phyloP scores from a whole-genome alignment of 441 rosid species.

The Gossypium aridum region DNA sequence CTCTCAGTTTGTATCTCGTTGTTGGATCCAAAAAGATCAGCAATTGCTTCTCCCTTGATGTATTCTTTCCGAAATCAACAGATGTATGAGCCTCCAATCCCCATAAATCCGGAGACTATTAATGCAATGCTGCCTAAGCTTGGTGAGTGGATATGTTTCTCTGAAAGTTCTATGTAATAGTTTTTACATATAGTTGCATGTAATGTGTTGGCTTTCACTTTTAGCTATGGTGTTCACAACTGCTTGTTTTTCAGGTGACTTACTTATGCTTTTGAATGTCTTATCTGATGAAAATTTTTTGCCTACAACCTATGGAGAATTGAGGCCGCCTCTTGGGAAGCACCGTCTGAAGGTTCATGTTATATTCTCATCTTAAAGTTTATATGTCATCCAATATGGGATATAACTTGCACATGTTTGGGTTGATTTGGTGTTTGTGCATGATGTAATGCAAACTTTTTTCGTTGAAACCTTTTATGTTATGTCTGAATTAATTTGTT shows the following conservation, averaged over 20 bases:
- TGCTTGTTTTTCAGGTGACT: conserved; percentile 48
- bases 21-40: conserved; percentile 88
- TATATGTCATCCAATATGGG: neutral
- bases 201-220: neutral
- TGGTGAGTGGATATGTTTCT: conserved; percentile 38
- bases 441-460: neutral
- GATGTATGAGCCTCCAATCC: conserved; percentile 69
- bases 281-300: conserved; percentile 71
- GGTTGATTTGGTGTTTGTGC: neutral
- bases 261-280: conserved; percentile 64
- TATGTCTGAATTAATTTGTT: conserved; percentile 3
- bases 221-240: conserved; percentile 10
- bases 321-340: conserved; percentile 96
- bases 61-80: conserved; percentile 84
- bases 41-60: conserved; percentile 59
- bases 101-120: conserved; percentile 79
- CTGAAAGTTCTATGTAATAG: neutral
- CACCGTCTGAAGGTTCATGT: conserved; percentile 87
- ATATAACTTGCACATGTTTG: neutral
- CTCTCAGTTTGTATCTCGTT: conserved; percentile 94
- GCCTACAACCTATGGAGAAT: conserved; percentile 85
- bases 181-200: conserved; percentile 1
- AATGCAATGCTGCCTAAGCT: conserved; percentile 92
- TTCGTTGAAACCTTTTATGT: neutral
- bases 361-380: conserved; percentile 17